Percentiles rank a stretch among this genome's conserved stretches.
phyloP scores from a whole-genome alignment of 2,329 filamentous ascomycete genomes.

The Sporothrix luriei region DNA sequence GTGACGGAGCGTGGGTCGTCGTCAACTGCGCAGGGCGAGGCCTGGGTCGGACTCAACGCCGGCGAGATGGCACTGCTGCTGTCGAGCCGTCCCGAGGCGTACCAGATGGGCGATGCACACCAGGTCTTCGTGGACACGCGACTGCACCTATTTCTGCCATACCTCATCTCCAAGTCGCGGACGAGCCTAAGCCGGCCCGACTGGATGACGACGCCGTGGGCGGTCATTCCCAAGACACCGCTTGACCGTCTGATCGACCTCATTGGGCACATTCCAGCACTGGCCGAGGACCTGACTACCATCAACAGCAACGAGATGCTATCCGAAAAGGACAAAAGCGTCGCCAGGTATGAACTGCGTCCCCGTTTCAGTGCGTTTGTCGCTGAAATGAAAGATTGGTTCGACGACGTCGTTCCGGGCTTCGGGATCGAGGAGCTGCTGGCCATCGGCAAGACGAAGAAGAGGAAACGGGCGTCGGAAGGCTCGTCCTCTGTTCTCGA shows the following conservation, averaged over 20 bases:
- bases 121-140: conserved; percentile 23
- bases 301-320: neutral
- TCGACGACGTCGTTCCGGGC: neutral
- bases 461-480: neutral
- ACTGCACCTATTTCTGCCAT: neutral
- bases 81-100: conserved; percentile 12
- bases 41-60: conserved; percentile 10
- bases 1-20: neutral
- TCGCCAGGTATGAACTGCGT: neutral
- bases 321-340: neutral
- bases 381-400: neutral
- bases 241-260: conserved; percentile 20
- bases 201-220: conserved; percentile 20
- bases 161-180: conserved; percentile 10
- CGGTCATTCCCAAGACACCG: conserved; percentile 14
- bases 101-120: neutral
- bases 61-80: conserved; percentile 16
- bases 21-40: neutral
- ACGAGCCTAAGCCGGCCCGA: neutral
- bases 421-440: conserved; percentile 15
- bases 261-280: neutral
- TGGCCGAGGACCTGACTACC: neutral
- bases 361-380: neutral
- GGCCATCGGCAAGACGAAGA: neutral
- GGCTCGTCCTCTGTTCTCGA: neutral